phyloP scores from a whole-genome alignment of 2,329 filamentous ascomycete genomes.

The Fusarium sp. region DNA sequence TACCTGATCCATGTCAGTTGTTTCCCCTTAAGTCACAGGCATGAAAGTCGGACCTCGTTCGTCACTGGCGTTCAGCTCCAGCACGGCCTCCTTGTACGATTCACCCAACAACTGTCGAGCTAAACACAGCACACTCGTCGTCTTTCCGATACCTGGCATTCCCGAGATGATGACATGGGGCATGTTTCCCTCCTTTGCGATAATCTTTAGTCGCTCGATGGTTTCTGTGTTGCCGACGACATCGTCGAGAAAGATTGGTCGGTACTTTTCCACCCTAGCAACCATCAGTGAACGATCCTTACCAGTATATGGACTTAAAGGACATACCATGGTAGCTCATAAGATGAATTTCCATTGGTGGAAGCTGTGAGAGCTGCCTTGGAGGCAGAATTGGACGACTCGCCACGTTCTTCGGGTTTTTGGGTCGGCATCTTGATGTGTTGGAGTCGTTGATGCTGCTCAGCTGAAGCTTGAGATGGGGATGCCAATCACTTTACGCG shows the following conservation, averaged over 20 bases:
- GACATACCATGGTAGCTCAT: conserved; percentile 83
- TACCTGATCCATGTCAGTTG: conserved; percentile 65
- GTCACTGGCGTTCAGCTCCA: conserved; percentile 96
- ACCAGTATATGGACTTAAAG: background rate
- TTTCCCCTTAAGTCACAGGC: background rate
- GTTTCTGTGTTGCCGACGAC: conserved; percentile 98
- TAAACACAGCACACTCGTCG: conserved; percentile 92
- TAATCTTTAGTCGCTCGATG: conserved; percentile 96
- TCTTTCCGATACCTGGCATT: conserved; percentile 99
- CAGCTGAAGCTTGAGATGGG: conserved; percentile 36
- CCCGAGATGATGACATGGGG: conserved; percentile 99
- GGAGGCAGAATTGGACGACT: conserved; percentile 70
- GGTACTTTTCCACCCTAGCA: conserved; percentile 95
- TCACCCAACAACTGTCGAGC: conserved; percentile 92
- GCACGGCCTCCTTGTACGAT: conserved; percentile 95
- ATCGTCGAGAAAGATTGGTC: conserved; percentile 94
- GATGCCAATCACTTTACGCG: conserved; percentile 53
- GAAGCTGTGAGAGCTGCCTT: conserved; percentile 67
- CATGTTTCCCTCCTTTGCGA: conserved; percentile 99
- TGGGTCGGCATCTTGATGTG: conserved; percentile 60
- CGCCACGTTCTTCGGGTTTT: conserved; percentile 66
- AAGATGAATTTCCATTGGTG: conserved; percentile 66
- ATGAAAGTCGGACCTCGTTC: conserved; percentile 76
- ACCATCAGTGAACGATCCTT: conserved; percentile 38
- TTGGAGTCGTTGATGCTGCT: conserved; percentile 20